Evolutionary conservation across 2,329 filamentous ascomycete genomes (phyloP).

Genomic region (Hymenoscyphus infarciens): DNA sequence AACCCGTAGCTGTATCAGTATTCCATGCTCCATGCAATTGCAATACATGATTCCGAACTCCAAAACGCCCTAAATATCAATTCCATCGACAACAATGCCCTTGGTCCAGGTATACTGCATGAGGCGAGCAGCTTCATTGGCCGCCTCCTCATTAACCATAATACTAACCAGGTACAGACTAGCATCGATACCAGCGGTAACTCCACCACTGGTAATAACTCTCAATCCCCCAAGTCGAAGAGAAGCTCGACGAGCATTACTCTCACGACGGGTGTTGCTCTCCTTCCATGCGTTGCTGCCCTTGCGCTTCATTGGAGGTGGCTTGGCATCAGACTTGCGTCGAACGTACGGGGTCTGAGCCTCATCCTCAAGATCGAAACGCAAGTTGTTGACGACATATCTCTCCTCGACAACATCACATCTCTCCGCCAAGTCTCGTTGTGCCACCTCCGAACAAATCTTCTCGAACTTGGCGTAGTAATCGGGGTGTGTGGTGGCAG

Average conservation of each 20-base stretch:
- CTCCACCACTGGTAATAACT: slow-evolving; percentile 76
- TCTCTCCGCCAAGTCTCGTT: slow-evolving; percentile 67
- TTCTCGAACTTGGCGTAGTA: slow-evolving; percentile 78
- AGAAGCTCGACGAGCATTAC: slow-evolving; percentile 74
- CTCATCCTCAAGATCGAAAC: slow-evolving; percentile 75
- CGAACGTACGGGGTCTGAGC: slow-evolving; percentile 83
- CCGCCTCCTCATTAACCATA: slow-evolving; percentile 72
- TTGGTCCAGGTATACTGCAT: slow-evolving; percentile 86
- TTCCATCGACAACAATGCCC: slow-evolving; percentile 78
- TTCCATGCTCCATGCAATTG: slow-evolving; percentile 14
- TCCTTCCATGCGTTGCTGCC: slow-evolving; percentile 79
- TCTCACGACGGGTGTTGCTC: slow-evolving; percentile 72
- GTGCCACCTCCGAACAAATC: slow-evolving; percentile 70
- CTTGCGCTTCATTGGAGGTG: slow-evolving; percentile 66
- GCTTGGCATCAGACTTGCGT: slow-evolving; percentile 65
- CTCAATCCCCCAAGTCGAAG: slow-evolving; percentile 52
- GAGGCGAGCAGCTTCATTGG: slow-evolving; percentile 68
- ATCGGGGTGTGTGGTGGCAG: slow-evolving; percentile 80
- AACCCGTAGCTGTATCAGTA: slow-evolving; percentile 15
- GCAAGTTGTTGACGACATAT: slow-evolving; percentile 88
- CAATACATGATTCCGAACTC: slow-evolving; percentile 18
- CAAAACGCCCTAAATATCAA: slow-evolving; percentile 63
- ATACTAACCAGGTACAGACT: slow-evolving; percentile 81
- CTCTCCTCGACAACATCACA: slow-evolving; percentile 80
- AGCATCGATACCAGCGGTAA: slow-evolving; percentile 78